Percentiles rank a stretch among this genome's conserved stretches.
phyloP scores from a whole-genome alignment of 148 eudicot species.

The Bassia scoparia region DNA sequence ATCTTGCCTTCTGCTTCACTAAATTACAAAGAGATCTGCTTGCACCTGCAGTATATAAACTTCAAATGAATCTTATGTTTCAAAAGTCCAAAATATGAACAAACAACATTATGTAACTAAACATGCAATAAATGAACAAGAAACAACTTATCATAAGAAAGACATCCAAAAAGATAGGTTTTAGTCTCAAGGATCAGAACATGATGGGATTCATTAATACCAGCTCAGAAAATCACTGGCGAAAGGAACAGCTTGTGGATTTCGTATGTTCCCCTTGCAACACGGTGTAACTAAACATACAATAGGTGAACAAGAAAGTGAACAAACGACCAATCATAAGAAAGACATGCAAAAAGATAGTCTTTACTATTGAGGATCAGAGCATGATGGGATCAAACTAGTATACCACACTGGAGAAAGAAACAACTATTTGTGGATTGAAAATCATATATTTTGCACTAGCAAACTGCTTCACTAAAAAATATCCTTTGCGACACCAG shows the following conservation, averaged over 20 bases:
- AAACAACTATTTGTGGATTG: neutral
- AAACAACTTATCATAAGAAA: neutral
- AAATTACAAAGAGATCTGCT: neutral
- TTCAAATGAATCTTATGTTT: neutral
- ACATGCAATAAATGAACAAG: neutral
- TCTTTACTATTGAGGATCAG: neutral
- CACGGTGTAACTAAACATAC: neutral
- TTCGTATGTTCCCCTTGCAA: too few species aligned
- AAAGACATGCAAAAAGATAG: neutral
- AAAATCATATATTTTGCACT: neutral
- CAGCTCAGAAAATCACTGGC: too few species aligned
- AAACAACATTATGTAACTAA: neutral
- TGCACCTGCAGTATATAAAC: neutral
- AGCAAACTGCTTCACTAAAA: neutral
- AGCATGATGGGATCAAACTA: neutral
- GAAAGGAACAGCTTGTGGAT: too few species aligned
- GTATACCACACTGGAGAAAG: neutral
- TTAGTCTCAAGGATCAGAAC: too few species aligned
- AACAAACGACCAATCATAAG: neutral
- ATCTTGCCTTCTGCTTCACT: constrained; percentile 36
- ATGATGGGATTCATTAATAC: neutral
- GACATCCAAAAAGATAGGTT: neutral
- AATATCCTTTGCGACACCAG: neutral
- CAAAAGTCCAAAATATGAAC: neutral
- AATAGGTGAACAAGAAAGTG: neutral